Conservation (phyloP, 805 yeast genomes). For the Saccharomyces kudriavzevii region DNA sequence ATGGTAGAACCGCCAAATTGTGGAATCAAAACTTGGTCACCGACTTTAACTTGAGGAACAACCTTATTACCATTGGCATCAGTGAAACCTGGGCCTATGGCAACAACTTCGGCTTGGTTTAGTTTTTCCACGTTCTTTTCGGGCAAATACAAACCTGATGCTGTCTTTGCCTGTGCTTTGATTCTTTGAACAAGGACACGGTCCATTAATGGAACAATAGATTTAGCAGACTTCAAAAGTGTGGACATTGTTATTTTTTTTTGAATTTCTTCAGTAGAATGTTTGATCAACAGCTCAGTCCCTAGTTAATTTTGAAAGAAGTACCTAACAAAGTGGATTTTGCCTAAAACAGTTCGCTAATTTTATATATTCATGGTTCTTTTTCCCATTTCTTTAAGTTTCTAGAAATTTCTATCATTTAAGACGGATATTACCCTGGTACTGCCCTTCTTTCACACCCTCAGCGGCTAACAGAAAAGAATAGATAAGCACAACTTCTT, state of each 20-base stretch:
- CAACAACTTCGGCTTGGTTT: constrained; percentile 83
- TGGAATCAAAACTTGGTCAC: constrained; percentile 93
- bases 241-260: constrained; percentile 35
- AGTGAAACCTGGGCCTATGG: constrained; percentile 90
- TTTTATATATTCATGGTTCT: not conserved
- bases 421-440: not conserved
- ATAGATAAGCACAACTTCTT: not conserved
- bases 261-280: not conserved
- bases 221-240: constrained; percentile 71
- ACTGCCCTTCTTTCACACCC: not conserved
- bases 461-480: not conserved
- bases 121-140: constrained; percentile 93
- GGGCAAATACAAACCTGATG: constrained; percentile 88
- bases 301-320: not conserved
- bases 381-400: not conserved
- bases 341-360: not conserved
- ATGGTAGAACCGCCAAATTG: constrained; percentile 87
- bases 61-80: constrained; percentile 68
- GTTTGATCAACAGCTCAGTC: not conserved
- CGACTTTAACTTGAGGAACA: constrained; percentile 69
- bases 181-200: constrained; percentile 92
- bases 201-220: constrained; percentile 88
- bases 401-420: not conserved
- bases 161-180: constrained; percentile 84
- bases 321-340: not conserved